These are phyloP conservation scores for Xylaria bambusicola DNA, from an alignment of 495 filamentous ascomycete species.

Conservation along the genomic window DNA sequence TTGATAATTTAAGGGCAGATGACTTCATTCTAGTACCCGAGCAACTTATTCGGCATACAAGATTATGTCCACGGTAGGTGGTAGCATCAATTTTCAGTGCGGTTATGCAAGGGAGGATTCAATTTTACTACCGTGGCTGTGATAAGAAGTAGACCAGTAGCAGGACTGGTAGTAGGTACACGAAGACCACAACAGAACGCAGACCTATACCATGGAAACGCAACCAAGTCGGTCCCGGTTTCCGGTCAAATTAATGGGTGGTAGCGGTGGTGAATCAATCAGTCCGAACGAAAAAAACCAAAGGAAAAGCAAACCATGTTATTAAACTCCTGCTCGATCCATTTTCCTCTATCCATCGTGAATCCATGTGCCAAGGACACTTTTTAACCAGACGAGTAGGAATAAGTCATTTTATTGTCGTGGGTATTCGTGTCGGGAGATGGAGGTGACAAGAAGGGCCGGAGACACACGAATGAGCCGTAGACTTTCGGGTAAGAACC, in stretches of 20 bases:
- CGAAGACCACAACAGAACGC: conserved; percentile 7
- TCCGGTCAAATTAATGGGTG: not conserved
- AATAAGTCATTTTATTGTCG: not conserved
- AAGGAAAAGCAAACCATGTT: conserved; percentile 9
- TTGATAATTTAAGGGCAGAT: no score
- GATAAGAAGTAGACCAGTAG: not conserved
- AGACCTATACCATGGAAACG: not conserved
- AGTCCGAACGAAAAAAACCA: no score
- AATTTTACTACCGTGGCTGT: conserved; percentile 13
- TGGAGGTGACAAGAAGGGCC: not conserved
- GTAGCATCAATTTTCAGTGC: not conserved
- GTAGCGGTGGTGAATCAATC: not conserved
- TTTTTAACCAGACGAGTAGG: not conserved
- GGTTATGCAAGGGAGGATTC: not conserved
- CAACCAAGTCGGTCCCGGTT: not conserved
- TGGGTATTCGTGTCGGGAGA: not conserved
- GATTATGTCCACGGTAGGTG: no score
- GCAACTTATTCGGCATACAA: no score
- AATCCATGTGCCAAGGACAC: not conserved
- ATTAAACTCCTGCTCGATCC: conserved; percentile 3
- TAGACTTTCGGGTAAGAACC: not conserved
- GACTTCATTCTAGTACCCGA: no score
- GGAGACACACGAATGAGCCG: not conserved
- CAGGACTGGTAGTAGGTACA: conserved; percentile 13
- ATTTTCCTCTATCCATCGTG: conserved; percentile 12